Evolutionary conservation across 176 grass and related monocot species (phyloP).

Genomic region (Elymus sibiricus): DNA sequence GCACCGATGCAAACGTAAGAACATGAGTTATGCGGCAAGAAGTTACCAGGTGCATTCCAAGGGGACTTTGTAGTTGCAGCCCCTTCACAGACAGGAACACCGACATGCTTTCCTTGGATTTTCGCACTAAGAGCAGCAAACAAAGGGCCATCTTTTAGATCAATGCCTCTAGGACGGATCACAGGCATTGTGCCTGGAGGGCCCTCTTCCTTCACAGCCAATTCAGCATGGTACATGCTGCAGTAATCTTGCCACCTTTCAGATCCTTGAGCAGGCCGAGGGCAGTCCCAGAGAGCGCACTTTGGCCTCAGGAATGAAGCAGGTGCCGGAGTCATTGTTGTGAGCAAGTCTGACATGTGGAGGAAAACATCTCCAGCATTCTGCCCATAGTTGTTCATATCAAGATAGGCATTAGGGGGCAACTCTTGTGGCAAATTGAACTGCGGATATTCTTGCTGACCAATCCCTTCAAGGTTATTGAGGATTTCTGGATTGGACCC

Average conservation of each 20-base stretch:
- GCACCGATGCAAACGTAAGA: not conserved
- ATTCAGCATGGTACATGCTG: constrained; percentile 77
- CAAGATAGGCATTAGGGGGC: constrained; percentile 43
- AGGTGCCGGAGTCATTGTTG: constrained; percentile 66
- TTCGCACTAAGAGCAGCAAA: constrained; percentile 89
- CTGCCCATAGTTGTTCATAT: constrained; percentile 45
- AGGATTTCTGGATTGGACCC: constrained; percentile 52
- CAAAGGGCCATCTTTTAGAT: constrained; percentile 87
- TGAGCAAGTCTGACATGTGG: constrained; percentile 74
- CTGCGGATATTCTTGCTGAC: constrained; percentile 63
- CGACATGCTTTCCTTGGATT: constrained; percentile 77
- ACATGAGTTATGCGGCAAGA: constrained; percentile 5
- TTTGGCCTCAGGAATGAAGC: constrained; percentile 80
- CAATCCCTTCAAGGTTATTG: constrained; percentile 56
- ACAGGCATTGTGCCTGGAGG: constrained; percentile 90
- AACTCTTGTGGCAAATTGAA: constrained; percentile 61
- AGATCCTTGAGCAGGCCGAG: constrained; percentile 66
- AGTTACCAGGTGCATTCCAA: constrained; percentile 88
- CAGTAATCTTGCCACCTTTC: constrained; percentile 90
- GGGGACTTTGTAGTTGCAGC: constrained; percentile 86
- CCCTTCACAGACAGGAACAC: constrained; percentile 92
- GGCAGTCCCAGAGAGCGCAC: constrained; percentile 92
- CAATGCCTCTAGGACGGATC: constrained; percentile 80
- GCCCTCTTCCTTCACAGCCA: constrained; percentile 76
- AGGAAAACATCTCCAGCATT: constrained; percentile 38